phyloP scores from a whole-genome alignment of 1,284 basidiomycete species.

The Ustilago esculenta region DNA sequence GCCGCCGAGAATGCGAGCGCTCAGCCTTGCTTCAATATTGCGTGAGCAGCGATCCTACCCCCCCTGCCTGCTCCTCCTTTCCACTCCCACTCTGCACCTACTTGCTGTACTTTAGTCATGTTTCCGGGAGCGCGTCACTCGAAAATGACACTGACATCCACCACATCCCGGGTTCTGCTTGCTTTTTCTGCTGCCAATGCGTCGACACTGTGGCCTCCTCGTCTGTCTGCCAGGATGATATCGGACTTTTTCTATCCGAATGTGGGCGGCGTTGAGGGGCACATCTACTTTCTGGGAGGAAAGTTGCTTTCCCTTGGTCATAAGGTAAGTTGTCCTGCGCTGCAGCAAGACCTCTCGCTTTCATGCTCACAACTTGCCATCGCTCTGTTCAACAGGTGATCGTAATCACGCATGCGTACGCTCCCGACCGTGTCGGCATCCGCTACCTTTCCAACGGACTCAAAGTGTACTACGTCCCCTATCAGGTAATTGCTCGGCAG shows the following conservation, averaged over 20 bases:
- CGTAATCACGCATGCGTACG: slow-evolving; percentile 91
- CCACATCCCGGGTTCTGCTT: neutral
- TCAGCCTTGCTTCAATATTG: slow-evolving; percentile 41
- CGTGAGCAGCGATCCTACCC: slow-evolving; percentile 47
- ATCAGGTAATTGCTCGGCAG: slow-evolving; percentile 75
- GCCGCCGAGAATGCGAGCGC: slow-evolving; percentile 4
- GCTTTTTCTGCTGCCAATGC: neutral
- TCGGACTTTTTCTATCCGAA: slow-evolving; percentile 96
- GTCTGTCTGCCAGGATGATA: slow-evolving; percentile 77
- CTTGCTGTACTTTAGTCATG: neutral
- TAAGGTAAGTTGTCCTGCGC: slow-evolving; percentile 72
- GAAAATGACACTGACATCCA: slow-evolving; percentile 12
- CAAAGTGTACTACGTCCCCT: slow-evolving; percentile 95
- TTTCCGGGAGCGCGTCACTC: too few species aligned
- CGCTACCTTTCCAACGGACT: slow-evolving; percentile 84
- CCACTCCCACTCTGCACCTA: neutral
- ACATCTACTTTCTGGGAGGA: slow-evolving; percentile 76
- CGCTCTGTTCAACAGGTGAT: slow-evolving; percentile 77
- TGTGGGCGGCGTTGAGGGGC: slow-evolving; percentile 95
- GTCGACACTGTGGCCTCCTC: neutral
- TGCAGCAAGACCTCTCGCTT: neutral
- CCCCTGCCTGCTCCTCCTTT: neutral
- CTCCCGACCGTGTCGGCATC: slow-evolving; percentile 83
- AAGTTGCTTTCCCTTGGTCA: slow-evolving; percentile 84
- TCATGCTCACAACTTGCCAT: neutral